Evolutionary conservation across 169 alveolate species (phyloP).

Genomic region (Besnoitia besnoiti): DNA sequence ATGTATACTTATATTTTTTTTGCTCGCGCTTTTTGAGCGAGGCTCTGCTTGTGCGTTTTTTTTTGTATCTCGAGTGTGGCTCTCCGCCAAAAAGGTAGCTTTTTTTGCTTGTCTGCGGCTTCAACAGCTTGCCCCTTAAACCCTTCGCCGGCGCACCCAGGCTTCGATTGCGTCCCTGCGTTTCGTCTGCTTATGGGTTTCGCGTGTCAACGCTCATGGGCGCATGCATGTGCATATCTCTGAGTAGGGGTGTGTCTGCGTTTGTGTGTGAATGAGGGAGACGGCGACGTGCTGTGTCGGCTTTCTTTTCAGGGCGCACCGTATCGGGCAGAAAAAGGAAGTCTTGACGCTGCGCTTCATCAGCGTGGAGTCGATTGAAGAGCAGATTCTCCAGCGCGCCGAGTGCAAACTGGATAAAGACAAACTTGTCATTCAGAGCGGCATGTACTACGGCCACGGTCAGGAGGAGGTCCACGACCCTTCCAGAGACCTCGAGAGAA

Average conservation of each 20-base stretch:
- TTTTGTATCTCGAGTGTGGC: no score
- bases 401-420: constrained; percentile 79
- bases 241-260: background rate
- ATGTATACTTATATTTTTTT: no score
- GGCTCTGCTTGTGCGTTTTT: no score
- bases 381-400: constrained; percentile 92
- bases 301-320: constrained; percentile 87
- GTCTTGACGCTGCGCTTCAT: constrained; percentile 92
- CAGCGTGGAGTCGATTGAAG: constrained; percentile 93
- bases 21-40: no score
- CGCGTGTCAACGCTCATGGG: no score
- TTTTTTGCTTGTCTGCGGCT: no score
- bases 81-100: no score
- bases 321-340: constrained; percentile 94
- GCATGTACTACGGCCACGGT: constrained; percentile 75
- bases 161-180: no score
- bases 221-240: background rate
- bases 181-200: no score
- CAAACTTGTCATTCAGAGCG: constrained; percentile 77
- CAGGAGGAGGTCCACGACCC: constrained; percentile 28
- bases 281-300: background rate
- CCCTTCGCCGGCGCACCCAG: no score
- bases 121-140: no score
- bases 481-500: constrained; percentile 49
- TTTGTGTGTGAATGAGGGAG: constrained; percentile 44